Evolutionary conservation across 768 basidiomycete genomes (phyloP).

Genomic region (Tulasnella sp.): DNA sequence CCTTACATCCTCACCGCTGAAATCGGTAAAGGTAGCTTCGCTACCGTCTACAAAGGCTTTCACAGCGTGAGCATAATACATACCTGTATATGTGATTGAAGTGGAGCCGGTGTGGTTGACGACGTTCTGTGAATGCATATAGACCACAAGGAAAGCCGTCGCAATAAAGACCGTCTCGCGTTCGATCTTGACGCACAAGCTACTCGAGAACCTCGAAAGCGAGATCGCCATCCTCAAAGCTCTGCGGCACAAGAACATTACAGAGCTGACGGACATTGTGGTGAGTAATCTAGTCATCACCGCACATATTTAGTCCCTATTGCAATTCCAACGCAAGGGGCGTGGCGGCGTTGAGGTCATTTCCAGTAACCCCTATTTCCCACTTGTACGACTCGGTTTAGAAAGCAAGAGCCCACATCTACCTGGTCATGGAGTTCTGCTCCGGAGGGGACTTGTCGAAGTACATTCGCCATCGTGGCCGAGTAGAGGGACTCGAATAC

Average conservation of each 20-base stretch:
- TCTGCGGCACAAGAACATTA: constrained; percentile 87
- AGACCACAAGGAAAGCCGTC: constrained; percentile 72
- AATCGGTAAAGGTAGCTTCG: constrained; percentile 89
- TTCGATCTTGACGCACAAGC: constrained; percentile 78
- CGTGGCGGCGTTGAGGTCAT: not conserved
- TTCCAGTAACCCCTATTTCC: not conserved
- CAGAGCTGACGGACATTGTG: constrained; percentile 85
- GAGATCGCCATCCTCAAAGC: constrained; percentile 96
- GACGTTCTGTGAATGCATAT: not conserved
- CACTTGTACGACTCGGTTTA: constrained; percentile 23
- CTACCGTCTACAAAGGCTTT: constrained; percentile 91
- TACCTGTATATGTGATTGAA: not conserved
- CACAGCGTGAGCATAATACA: constrained; percentile 56
- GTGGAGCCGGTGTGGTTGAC: not conserved
- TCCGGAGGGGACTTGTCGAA: constrained; percentile 91
- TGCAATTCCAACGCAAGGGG: not conserved
- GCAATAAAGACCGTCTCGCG: constrained; percentile 93
- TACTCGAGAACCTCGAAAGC: constrained; percentile 95
- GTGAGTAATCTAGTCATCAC: constrained; percentile 38
- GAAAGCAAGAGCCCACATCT: constrained; percentile 47
- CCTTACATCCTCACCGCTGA: constrained; percentile 71
- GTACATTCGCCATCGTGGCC: constrained; percentile 97
- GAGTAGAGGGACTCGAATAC: constrained; percentile 82
- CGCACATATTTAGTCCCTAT: constrained; percentile 5
- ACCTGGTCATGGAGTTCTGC: constrained; percentile 97